Evolutionary conservation across 202 grass and related monocot genomes (phyloP).

Genomic region (Carex sylvatica): DNA sequence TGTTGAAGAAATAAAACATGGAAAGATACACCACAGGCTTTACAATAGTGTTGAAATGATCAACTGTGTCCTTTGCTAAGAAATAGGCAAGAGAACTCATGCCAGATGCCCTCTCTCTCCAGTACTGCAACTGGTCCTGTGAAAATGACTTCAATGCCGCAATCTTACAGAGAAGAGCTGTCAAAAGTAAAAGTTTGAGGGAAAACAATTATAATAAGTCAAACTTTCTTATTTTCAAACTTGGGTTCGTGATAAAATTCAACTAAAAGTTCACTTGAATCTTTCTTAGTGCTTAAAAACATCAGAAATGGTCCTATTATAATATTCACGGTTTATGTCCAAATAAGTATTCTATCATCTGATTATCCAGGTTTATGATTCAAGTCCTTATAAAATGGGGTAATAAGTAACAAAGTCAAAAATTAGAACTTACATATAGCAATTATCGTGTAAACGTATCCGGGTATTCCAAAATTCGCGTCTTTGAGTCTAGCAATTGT

Average conservation of each 20-base stretch:
- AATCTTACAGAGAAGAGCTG: slow-evolving; percentile 96
- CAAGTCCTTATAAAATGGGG: background rate
- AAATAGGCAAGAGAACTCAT: slow-evolving; percentile 95
- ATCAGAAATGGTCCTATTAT: background rate
- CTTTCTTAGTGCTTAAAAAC: background rate
- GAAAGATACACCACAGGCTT: slow-evolving; percentile 91
- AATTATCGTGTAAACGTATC: slow-evolving; percentile 87
- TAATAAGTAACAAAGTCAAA: background rate
- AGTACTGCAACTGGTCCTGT: slow-evolving; percentile 71
- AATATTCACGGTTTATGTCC: background rate
- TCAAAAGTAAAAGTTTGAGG: background rate
- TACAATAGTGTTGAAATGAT: slow-evolving; percentile 80
- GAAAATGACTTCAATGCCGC: slow-evolving; percentile 83
- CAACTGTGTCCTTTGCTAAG: slow-evolving; percentile 79
- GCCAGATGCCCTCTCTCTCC: slow-evolving; percentile 81
- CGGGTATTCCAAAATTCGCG: slow-evolving; percentile 61
- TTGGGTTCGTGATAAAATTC: background rate
- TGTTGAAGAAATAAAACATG: slow-evolving; percentile 99
- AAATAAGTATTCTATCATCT: background rate
- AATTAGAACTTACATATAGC: slow-evolving; percentile 77
- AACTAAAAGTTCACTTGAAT: background rate
- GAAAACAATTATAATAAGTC: background rate
- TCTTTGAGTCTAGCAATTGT: slow-evolving; percentile 66
- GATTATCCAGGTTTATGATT: background rate
- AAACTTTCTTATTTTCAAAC: background rate